Conservation (phyloP, 1,284 basidiomycete species). For the Apiotrichum mycotoxinovorans region DNA sequence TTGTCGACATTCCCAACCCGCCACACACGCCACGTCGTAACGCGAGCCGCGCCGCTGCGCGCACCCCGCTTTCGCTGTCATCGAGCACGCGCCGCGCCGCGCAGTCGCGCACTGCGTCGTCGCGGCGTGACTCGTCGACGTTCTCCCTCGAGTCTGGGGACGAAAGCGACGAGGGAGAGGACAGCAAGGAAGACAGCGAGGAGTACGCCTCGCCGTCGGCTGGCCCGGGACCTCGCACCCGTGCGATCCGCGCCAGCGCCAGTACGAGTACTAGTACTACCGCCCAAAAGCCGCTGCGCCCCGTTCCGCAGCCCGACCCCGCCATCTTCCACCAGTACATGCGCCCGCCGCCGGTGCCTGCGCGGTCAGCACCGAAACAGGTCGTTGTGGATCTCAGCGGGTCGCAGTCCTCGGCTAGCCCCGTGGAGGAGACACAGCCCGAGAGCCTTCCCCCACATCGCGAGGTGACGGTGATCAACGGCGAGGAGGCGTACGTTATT, state of each 20-base stretch:
- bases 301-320: slow-evolving; percentile 18
- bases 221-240: slow-evolving; percentile 14
- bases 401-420: neutral
- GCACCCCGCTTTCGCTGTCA: too few relatives aligned
- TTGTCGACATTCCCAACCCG: neutral
- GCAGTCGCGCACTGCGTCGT: neutral
- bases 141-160: neutral
- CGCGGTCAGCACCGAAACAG: neutral
- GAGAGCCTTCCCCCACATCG: neutral
- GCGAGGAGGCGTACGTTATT: slow-evolving; percentile 17
- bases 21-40: too few relatives aligned
- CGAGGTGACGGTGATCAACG: slow-evolving; percentile 13
- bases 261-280: neutral
- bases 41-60: too few relatives aligned
- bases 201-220: neutral
- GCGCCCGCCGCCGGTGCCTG: neutral
- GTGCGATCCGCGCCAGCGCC: neutral
- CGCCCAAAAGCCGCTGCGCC: slow-evolving; percentile 1
- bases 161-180: neutral
- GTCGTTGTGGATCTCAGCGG: neutral
- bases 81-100: too few relatives aligned
- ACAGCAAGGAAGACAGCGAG: neutral
- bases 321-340: slow-evolving; percentile 9
- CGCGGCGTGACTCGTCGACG: neutral
- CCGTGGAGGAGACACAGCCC: neutral